Evolutionary conservation across 2,329 filamentous ascomycete genomes (phyloP).

Genomic region (Trichophyton rubrum): DNA sequence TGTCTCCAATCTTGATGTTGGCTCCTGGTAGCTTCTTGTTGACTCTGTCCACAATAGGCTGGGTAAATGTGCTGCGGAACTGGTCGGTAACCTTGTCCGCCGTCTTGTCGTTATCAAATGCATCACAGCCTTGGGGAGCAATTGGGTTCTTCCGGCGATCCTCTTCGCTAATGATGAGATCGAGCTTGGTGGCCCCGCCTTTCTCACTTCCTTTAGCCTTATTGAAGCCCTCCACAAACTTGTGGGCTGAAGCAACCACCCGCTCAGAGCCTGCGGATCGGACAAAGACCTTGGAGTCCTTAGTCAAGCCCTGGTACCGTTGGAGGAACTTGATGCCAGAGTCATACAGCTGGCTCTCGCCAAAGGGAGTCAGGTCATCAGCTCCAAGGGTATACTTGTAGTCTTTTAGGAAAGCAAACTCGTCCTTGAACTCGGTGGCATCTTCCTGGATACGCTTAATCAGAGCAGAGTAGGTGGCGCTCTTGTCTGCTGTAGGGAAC

Average conservation of each 20-base stretch:
- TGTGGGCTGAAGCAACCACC: conserved; percentile 60
- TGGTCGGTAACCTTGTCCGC: background rate
- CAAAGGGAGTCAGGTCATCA: conserved; percentile 57
- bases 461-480: conserved; percentile 48
- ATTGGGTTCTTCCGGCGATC: conserved; percentile 66
- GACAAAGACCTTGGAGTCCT: conserved; percentile 51
- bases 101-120: conserved; percentile 50
- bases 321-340: conserved; percentile 65
- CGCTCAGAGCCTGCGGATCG: conserved; percentile 57
- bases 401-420: conserved; percentile 56
- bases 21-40: conserved; percentile 57
- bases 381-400: conserved; percentile 61
- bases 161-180: conserved; percentile 58
- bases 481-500: conserved; percentile 62
- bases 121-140: conserved; percentile 57
- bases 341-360: conserved; percentile 56
- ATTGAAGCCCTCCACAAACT: conserved; percentile 66
- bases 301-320: conserved; percentile 55
- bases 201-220: conserved; percentile 35
- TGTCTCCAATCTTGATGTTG: conserved; percentile 50
- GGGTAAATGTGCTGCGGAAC: conserved; percentile 54
- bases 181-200: conserved; percentile 41
- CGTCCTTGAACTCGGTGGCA: conserved; percentile 43
- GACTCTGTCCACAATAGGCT: conserved; percentile 55
- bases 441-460: conserved; percentile 54